Evolutionary conservation across 257 asterid species (phyloP).

Genomic region (Salvia splendens): DNA sequence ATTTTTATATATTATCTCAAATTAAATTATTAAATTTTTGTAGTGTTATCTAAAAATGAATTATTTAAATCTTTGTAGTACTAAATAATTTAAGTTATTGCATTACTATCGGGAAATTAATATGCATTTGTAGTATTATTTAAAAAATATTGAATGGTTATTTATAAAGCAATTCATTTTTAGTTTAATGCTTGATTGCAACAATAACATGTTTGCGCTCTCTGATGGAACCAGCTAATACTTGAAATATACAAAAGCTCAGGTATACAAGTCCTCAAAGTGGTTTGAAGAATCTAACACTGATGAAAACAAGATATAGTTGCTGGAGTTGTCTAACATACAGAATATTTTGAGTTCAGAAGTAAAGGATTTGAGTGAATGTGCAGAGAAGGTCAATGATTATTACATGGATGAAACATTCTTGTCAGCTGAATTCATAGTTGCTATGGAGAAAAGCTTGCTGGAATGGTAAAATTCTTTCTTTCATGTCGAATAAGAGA

Average conservation of each 20-base stretch:
- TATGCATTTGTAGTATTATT: too few relatives aligned
- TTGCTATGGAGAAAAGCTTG: slow-evolving; percentile 58
- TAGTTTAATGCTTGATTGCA: too few relatives aligned
- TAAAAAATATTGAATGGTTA: too few relatives aligned
- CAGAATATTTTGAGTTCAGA: slow-evolving; percentile 58
- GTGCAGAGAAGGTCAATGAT: slow-evolving; percentile 50
- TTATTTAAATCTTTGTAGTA: too few relatives aligned
- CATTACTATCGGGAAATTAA: too few relatives aligned
- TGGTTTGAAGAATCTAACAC: slow-evolving; percentile 51
- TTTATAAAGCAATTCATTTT: too few relatives aligned
- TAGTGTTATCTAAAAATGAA: too few relatives aligned
- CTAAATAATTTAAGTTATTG: too few relatives aligned
- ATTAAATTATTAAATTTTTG: too few relatives aligned
- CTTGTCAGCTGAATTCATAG: slow-evolving; percentile 47
- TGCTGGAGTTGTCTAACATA: slow-evolving; percentile 52
- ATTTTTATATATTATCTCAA: too few relatives aligned
- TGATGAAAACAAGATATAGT: slow-evolving; percentile 56
- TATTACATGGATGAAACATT: slow-evolving; percentile 56
- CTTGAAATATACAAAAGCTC: slow-evolving; percentile 27
- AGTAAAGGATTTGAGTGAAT: slow-evolving; percentile 48
- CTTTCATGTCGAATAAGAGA: neutral
- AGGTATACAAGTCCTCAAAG: slow-evolving; percentile 71
- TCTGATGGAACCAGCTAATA: slow-evolving; percentile 10
- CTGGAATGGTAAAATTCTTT: slow-evolving; percentile 56
- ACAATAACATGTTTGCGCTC: neutral